Evolutionary conservation across 495 filamentous ascomycete species (phyloP).

Genomic region (Sordaria brevicollis): DNA sequence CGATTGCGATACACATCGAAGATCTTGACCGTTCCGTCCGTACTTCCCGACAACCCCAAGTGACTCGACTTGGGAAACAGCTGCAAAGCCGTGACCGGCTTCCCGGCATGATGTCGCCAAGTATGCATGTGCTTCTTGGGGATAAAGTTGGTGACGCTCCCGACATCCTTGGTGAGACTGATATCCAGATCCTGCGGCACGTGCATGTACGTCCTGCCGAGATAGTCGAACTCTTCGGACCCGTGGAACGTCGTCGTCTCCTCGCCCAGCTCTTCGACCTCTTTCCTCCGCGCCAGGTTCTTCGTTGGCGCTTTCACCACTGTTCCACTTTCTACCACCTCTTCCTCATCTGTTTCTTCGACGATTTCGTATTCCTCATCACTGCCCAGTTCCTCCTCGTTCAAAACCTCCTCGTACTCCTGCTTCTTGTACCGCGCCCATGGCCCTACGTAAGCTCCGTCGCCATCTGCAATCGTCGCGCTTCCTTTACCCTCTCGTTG

Average conservation of each 20-base stretch:
- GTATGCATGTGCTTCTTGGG: constrained; percentile 90
- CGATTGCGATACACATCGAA: constrained; percentile 88
- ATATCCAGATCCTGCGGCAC: constrained; percentile 92
- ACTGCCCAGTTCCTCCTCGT: constrained; percentile 54
- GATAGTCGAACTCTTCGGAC: constrained; percentile 73
- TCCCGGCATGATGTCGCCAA: constrained; percentile 70
- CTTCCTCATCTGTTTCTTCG: constrained; percentile 44
- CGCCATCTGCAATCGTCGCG: constrained; percentile 70
- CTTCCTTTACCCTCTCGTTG: constrained; percentile 79
- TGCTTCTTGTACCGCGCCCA: constrained; percentile 75
- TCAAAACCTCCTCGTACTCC: constrained; percentile 52
- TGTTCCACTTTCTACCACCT: constrained; percentile 44
- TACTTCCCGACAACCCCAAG: constrained; percentile 72
- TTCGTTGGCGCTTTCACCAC: constrained; percentile 43
- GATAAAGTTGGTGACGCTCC: constrained; percentile 74
- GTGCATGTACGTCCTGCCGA: constrained; percentile 89
- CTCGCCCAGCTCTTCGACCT: constrained; percentile 46
- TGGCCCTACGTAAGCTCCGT: constrained; percentile 79
- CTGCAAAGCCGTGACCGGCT: constrained; percentile 73
- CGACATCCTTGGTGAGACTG: constrained; percentile 70
- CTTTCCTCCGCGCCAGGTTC: constrained; percentile 44
- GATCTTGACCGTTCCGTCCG: constrained; percentile 84
- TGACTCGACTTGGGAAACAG: constrained; percentile 86
- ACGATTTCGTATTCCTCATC: constrained; percentile 77
- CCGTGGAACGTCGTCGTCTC: constrained; percentile 90